Conservation (phyloP, 148 eudicot genomes). For the Diospyros lotus region DNA sequence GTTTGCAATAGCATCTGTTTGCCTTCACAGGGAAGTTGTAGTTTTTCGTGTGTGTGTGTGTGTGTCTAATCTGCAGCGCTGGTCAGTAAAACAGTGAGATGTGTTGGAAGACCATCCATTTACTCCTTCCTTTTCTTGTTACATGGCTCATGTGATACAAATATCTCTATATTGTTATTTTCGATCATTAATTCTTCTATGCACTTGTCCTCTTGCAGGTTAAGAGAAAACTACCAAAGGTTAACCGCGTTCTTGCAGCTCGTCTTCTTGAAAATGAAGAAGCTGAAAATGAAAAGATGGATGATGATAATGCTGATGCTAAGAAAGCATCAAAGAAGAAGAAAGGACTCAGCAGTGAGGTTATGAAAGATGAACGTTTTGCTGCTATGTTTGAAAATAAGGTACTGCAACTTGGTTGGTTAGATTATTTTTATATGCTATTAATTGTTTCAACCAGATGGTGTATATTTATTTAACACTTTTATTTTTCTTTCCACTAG, state of each 20-base stretch:
- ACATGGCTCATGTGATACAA: not conserved
- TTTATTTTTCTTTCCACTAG: not conserved
- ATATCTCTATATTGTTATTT: not conserved
- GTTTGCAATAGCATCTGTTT: too few relatives aligned
- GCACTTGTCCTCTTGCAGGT: slow-evolving; percentile 36
- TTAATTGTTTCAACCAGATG: not conserved
- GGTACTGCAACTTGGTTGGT: slow-evolving; percentile 32
- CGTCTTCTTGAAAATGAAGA: slow-evolving; percentile 58
- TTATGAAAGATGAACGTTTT: slow-evolving; percentile 74
- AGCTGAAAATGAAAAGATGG: slow-evolving; percentile 47
- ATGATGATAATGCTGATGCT: slow-evolving; percentile 35
- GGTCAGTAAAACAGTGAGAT: too few relatives aligned
- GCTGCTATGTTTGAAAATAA: slow-evolving; percentile 44
- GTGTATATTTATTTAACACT: not conserved
- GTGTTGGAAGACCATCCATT: too few relatives aligned
- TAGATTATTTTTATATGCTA: not conserved
- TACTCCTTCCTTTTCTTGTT: too few relatives aligned
- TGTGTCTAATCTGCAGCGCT: too few relatives aligned
- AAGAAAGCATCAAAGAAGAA: slow-evolving; percentile 70
- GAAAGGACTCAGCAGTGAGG: slow-evolving; percentile 51
- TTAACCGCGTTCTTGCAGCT: slow-evolving; percentile 46
- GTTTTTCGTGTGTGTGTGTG: too few relatives aligned
- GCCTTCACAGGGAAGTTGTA: too few relatives aligned
- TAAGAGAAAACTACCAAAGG: slow-evolving; percentile 69
- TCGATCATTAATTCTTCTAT: not conserved